Base-by-base conservation (phyloP, 768 basidiomycete genomes). In the Multifurca ochricompacta region DNA sequence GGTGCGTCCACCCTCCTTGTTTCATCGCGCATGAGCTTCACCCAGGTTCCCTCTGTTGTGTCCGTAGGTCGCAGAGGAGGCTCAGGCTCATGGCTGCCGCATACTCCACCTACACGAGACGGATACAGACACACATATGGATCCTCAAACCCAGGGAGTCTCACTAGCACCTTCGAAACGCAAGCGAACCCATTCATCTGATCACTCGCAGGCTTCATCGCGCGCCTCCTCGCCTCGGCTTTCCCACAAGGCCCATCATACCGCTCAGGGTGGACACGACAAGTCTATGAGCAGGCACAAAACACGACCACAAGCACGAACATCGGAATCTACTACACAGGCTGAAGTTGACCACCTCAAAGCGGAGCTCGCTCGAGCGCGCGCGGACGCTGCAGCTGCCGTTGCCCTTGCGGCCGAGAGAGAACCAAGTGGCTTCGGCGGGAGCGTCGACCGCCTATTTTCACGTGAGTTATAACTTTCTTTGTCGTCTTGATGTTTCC, bases 361-460 rank as follows among this genome's bases (percentile, higher is more conserved):
- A 16, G 50, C 55, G 0, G 44, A 56, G 32, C 55, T 56, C 7
- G 31, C 49, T 37, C 46, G 42, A 19, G 55, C 44, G 11, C 50
- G 49, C 3, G 55, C 50, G 6, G 44, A 51, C 16, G 32, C 55
- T 0, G 44, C 50, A 0, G 55, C 50, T 3, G 55, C 50, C 0
- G 50, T 51, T 13, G 43, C 55, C 2, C 55, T 46, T 27, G 55
- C 44, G 1, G 39, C 55, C 5, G 55, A 56, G 25, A 43, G 44
- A 19, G 55, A 56, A 27, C 43, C 55, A 1, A 0, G 16, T 1
- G 55, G 55, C 27, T 19, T 41, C 3, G 55, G 55, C 10, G 55
- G 55, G 14, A 51, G 44, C 27, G 25, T 41, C 5, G 49, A 56
- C 40, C 43, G 55, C 4, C 50, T 56, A 14, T 39, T 36, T 34